Base-by-base conservation (phyloP, 352 stramenopile genomes). In the Phytophthora megakarya region DNA sequence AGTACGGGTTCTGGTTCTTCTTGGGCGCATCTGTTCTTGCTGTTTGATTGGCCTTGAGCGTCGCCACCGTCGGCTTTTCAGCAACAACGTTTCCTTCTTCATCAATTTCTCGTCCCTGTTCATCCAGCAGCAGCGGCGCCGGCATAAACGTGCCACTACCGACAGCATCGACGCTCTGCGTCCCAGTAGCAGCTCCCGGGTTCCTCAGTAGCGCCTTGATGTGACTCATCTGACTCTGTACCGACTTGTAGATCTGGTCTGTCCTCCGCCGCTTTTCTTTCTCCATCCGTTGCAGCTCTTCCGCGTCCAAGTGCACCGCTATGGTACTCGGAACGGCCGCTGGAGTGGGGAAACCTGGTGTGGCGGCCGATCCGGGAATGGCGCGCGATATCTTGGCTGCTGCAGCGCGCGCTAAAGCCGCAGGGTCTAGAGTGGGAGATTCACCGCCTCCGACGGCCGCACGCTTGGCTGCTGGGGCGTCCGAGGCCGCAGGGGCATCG, bases 211-310 rank as follows among this genome's bases (percentile, higher is more conserved):
- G 60, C 42, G 70, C 72, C 56, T 89, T 80, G 38, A 95, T 86
- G 57, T 92, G 78, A 42, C 72, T 84, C 78, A 95, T 92, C 48
- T 95, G 84, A 54, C 86, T 78, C 67, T 92, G 84, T 32, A 92
- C 86, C n/a, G 84, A 93, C 80, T 90, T 88, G 57, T 80, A 79
- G 61, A 95, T 90, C 58, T 90, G 81, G 16, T 93, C 80, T 19
- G 80, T 89, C n/a, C 84, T 74, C 13, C 66, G 65, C 6, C 67
- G 64, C 58, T 90, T 88, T 67, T 92, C 84, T 35, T 86, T 57
- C 10, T 81, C 72, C 10, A 84, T 48, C 4, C 73, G 70, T 15
- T 53, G 55, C 25, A 78, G 65, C 45, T 89, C 76, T 4, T 75
- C 65, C 10, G 63, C 22, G 23, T 83, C 75, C 0, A 52, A 23